phyloP scores from a whole-genome alignment of 495 filamentous ascomycete species.

The Neurospora tetrasperma region DNA sequence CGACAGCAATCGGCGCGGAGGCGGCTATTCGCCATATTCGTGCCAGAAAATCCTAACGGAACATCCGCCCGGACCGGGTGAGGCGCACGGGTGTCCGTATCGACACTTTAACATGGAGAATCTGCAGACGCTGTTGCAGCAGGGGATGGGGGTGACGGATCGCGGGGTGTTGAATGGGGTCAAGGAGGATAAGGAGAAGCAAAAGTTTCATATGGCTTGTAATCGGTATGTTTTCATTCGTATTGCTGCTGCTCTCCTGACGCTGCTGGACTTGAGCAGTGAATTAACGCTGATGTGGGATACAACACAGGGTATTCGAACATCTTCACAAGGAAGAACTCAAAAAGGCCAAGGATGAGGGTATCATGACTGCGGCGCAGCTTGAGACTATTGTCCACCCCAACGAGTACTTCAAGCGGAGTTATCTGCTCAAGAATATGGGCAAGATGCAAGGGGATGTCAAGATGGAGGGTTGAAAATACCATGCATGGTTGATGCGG shows the following conservation, averaged over 20 bases:
- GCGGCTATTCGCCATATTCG: slow-evolving; percentile 79
- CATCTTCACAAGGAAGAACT: slow-evolving; percentile 76
- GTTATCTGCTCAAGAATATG: slow-evolving; percentile 74
- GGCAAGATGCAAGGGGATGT: slow-evolving; percentile 35
- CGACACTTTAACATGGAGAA: slow-evolving; percentile 86
- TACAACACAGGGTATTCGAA: slow-evolving; percentile 61
- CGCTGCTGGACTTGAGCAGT: too few relatives aligned
- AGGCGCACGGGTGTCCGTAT: slow-evolving; percentile 92
- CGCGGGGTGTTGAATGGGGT: slow-evolving; percentile 67
- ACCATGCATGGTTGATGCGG: not conserved
- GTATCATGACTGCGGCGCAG: slow-evolving; percentile 64
- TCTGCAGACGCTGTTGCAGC: slow-evolving; percentile 55
- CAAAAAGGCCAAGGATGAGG: slow-evolving; percentile 76
- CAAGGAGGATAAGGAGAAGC: slow-evolving; percentile 77
- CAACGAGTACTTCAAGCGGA: slow-evolving; percentile 94
- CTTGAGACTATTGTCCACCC: slow-evolving; percentile 95
- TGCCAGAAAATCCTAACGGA: slow-evolving; percentile 93
- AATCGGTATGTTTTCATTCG: slow-evolving; percentile 47
- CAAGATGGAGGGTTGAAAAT: slow-evolving; percentile 36
- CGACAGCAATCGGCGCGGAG: slow-evolving; percentile 72
- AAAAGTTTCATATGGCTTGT: slow-evolving; percentile 90
- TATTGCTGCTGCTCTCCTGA: too few relatives aligned
- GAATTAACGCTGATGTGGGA: too few relatives aligned
- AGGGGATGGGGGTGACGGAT: slow-evolving; percentile 66
- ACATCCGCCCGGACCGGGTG: slow-evolving; percentile 68